These are phyloP conservation scores for Aspergillus ibericus DNA, from an alignment of 2,329 filamentous ascomycete genomes.

Conservation along the genomic window DNA sequence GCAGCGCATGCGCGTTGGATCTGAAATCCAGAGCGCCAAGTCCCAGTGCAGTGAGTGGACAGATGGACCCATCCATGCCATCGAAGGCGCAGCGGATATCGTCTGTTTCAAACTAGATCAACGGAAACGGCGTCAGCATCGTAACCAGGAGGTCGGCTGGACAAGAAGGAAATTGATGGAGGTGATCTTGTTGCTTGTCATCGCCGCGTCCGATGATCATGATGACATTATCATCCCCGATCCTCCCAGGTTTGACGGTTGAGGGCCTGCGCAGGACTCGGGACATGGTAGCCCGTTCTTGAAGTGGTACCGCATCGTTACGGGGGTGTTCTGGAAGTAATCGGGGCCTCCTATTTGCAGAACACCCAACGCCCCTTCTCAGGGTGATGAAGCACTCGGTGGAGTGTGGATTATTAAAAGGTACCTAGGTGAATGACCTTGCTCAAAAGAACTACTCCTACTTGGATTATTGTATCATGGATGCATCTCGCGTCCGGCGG, in stretches of 20 bases:
- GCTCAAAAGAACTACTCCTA: background rate
- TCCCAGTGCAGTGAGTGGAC: slow-evolving; percentile 6
- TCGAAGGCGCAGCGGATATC: slow-evolving; percentile 10
- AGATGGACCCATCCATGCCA: slow-evolving; percentile 10
- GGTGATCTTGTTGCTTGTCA: background rate
- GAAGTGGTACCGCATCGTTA: slow-evolving; percentile 13
- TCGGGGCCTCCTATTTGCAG: slow-evolving; percentile 7
- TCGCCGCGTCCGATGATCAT: background rate
- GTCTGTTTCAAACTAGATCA: background rate
- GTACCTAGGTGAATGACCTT: background rate
- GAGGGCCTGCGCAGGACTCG: background rate
- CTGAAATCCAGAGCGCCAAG: slow-evolving; percentile 20
- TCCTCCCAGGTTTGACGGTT: background rate
- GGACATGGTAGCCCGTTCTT: background rate
- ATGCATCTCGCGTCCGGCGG: background rate
- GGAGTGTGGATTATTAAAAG: background rate
- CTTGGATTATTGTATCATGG: background rate
- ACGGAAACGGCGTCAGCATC: background rate
- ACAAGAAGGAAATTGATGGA: background rate
- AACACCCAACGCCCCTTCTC: background rate
- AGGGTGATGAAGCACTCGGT: background rate
- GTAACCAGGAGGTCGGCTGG: background rate
- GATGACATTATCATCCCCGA: background rate
- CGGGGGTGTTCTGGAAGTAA: slow-evolving; percentile 8
- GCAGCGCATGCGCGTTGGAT: slow-evolving; percentile 22